Percentiles rank a stretch among this genome's conserved stretches.
phyloP scores from a whole-genome alignment of 1,284 basidiomycete genomes.

The Cryptococcus sp. region DNA sequence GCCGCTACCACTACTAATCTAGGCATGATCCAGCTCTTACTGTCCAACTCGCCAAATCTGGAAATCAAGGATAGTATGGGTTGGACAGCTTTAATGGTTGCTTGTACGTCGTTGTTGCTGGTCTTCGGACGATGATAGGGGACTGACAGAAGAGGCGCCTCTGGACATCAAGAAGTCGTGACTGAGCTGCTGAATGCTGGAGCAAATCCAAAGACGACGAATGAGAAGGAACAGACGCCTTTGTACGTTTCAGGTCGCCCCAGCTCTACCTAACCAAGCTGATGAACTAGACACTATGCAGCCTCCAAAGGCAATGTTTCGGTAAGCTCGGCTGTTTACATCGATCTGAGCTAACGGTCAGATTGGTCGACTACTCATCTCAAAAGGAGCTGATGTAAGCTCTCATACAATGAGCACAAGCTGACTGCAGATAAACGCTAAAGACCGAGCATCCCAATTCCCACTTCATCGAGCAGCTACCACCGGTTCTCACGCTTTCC shows the following conservation, averaged over 20 bases:
- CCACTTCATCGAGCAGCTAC: conserved; percentile 92
- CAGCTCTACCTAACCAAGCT: neutral
- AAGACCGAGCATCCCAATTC: conserved; percentile 82
- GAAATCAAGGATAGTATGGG: conserved; percentile 67
- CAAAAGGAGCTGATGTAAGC: conserved; percentile 76
- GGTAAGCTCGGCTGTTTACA: conserved; percentile 51
- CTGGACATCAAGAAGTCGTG: conserved; percentile 69
- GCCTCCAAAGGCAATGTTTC: conserved; percentile 87
- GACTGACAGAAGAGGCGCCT: conserved; percentile 13
- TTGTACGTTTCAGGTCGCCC: conserved; percentile 55
- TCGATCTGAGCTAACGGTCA: conserved; percentile 46
- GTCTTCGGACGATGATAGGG: neutral
- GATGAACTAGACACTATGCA: conserved; percentile 69
- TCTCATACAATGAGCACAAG: neutral
- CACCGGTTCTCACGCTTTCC: conserved; percentile 81
- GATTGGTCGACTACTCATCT: conserved; percentile 81
- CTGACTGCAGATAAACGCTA: conserved; percentile 70
- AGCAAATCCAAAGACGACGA: conserved; percentile 72
- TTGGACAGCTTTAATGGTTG: conserved; percentile 84
- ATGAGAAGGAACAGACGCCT: conserved; percentile 80
- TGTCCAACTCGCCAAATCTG: conserved; percentile 65
- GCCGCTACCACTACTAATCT: conserved; percentile 68
- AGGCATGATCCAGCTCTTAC: conserved; percentile 66
- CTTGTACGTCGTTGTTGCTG: conserved; percentile 57
- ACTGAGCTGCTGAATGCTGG: conserved; percentile 77